phyloP scores from a whole-genome alignment of 2,329 filamentous ascomycete species.

The Albophoma yamanashiensis region DNA sequence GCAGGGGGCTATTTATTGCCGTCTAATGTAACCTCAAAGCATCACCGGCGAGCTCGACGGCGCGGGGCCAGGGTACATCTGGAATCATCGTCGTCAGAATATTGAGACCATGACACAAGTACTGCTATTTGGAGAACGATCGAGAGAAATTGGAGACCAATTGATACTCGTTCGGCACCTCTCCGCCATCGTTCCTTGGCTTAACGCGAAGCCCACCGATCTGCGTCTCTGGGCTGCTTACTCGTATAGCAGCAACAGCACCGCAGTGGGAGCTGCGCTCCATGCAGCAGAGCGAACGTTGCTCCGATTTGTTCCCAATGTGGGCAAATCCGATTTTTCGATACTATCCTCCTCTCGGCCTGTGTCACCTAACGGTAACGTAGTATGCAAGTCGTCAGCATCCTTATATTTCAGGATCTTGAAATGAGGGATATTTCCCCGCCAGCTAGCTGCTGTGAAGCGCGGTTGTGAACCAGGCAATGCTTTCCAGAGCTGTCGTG shows the following conservation, averaged over 20 bases:
- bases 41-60: background rate
- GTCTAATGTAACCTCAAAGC: background rate
- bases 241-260: too few relatives aligned
- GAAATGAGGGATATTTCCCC: background rate
- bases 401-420: background rate
- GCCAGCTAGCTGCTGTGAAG: background rate
- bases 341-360: background rate
- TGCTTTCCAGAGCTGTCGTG: background rate
- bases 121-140: background rate
- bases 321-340: background rate
- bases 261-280: background rate
- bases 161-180: background rate
- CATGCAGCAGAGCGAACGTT: background rate
- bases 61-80: background rate
- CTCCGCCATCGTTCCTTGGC: background rate
- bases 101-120: background rate
- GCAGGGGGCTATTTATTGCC: background rate
- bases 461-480: background rate
- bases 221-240: background rate
- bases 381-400: background rate
- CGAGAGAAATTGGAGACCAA: background rate
- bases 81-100: background rate
- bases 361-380: background rate
- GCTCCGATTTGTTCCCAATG: background rate
- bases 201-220: background rate